Base-by-base conservation (phyloP, 169 alveolate genomes). In the Plasmodium coatneyi region DNA sequence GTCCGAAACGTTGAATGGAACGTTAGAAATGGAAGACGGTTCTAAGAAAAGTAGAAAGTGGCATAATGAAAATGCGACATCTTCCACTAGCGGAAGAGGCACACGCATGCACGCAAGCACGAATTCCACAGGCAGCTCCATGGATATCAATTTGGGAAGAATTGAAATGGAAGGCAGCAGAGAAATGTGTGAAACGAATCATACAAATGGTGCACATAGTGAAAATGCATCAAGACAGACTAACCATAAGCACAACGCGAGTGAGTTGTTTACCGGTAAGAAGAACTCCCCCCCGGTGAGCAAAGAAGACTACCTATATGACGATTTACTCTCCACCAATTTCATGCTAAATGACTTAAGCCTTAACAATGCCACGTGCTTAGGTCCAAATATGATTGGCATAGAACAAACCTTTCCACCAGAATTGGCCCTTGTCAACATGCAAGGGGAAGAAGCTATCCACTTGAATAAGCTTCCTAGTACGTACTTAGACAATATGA, bases 1-100 rank as follows among this genome's bases (percentile, higher is more conserved):
- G 3, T 84, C 84, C 25, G 92, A 46, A 46, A 74, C 84, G 9
- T 14, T 84, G 22, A 84, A 84, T 39, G 82, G 71, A 5, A 79
- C 83, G 0, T 28, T 89, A 19, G 93, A 86, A 22, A 52, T 25
- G 60, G 46, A 76, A 54, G 84, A 76, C 41, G 46, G 80, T 54
- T 16, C 28, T 34, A 30, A 66, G 16, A 70, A 39, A 10, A 41
- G 46, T 16, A 25, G 0, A 28, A 39, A 49, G 6, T 25, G 39
- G 12, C 78, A 10, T 7, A 81, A 81, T 66, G 76, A 22, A 19
- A 66, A 28, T 19, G 30, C 76, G 28, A 32, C 30, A 0, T 19
- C 76, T 25, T 66, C 41, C 16, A 5, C 36, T 12, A 70, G 36
- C 71, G 92, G 36, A 83, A 70, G 10, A 52, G 56, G 25, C 56